A percentile compares a stretch with the other conserved stretches of the same genome.
These are phyloP conservation scores for Mucor plumbeus DNA, from an alignment of 371 early-diverging fungal genomes.

Conservation along the genomic window DNA sequence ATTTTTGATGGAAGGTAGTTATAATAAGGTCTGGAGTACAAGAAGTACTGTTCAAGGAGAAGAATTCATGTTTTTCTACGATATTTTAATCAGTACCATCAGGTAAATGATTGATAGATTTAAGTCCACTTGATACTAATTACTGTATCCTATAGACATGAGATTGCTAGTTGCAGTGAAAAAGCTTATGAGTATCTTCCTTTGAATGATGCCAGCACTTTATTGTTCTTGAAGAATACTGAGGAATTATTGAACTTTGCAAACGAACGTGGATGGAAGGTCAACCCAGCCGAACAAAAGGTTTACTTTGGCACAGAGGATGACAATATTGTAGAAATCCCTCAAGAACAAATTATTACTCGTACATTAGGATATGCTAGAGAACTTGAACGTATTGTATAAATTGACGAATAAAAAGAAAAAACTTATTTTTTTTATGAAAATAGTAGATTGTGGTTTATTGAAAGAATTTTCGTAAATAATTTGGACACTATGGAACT, in stretches of 20 bases:
- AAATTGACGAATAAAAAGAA: slow-evolving; percentile 32
- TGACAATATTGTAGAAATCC: slow-evolving; percentile 72
- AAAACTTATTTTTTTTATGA: no score
- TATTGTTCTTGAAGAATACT: slow-evolving; percentile 83
- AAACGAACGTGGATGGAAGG: slow-evolving; percentile 81
- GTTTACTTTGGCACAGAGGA: slow-evolving; percentile 80
- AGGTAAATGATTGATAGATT: slow-evolving; percentile 54
- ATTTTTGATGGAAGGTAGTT: slow-evolving; percentile 96
- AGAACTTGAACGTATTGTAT: slow-evolving; percentile 97
- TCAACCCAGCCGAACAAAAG: slow-evolving; percentile 79
- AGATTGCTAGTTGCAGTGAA: slow-evolving; percentile 94
- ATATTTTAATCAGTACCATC: slow-evolving; percentile 91
- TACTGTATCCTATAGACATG: slow-evolving; percentile 61
- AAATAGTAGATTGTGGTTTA: no score
- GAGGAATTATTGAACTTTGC: slow-evolving; percentile 84
- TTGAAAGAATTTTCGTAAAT: no score
- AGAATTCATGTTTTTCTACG: slow-evolving; percentile 92
- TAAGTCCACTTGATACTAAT: background rate
- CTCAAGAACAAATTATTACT: slow-evolving; percentile 81
- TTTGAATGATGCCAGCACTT: slow-evolving; percentile 84
- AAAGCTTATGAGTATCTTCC: slow-evolving; percentile 90
- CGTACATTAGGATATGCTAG: slow-evolving; percentile 88
- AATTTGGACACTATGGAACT: no score
- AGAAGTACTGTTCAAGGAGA: slow-evolving; percentile 85
- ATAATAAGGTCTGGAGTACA: slow-evolving; percentile 94